Percentiles rank a stretch among this genome's conserved stretches.
These are phyloP conservation scores for Geosmithia putterillii DNA, from an alignment of 2,329 filamentous ascomycete genomes.

Conservation along the genomic window DNA sequence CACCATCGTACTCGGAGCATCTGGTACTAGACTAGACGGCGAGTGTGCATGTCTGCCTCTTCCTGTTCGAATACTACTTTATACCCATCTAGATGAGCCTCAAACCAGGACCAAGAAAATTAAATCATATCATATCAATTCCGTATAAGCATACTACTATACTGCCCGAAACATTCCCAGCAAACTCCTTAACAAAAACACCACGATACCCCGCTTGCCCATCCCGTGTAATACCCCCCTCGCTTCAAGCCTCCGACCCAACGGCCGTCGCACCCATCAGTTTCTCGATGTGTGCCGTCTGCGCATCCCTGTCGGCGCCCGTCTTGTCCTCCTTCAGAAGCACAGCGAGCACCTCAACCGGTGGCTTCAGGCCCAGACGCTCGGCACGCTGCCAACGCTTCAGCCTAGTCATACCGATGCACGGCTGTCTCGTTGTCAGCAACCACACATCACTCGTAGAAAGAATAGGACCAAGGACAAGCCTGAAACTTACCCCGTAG, in stretches of 20 bases:
- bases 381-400: conserved; percentile 85
- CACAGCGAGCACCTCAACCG: conserved; percentile 81
- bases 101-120: too few relatives aligned
- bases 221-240: background rate
- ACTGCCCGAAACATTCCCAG: too few relatives aligned
- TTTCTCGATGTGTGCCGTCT: conserved; percentile 66
- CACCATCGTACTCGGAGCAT: conserved; percentile 89
- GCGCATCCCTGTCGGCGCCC: conserved; percentile 35
- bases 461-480: too few relatives aligned
- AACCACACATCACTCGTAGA: background rate
- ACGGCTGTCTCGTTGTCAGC: conserved; percentile 54
- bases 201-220: background rate
- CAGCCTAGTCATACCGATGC: conserved; percentile 68
- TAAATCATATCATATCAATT: background rate
- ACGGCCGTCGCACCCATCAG: conserved; percentile 38
- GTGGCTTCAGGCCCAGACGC: conserved; percentile 70
- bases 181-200: background rate
- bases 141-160: background rate
- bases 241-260: conserved; percentile 14
- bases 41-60: background rate
- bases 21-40: conserved; percentile 61
- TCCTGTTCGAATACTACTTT: background rate
- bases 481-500: conserved; percentile 68
- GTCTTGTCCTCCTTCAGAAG: conserved; percentile 54
- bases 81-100: background rate